Evolutionary conservation across 177 flowering plant species (phyloP).

Genomic region (Telopea speciosissima): DNA sequence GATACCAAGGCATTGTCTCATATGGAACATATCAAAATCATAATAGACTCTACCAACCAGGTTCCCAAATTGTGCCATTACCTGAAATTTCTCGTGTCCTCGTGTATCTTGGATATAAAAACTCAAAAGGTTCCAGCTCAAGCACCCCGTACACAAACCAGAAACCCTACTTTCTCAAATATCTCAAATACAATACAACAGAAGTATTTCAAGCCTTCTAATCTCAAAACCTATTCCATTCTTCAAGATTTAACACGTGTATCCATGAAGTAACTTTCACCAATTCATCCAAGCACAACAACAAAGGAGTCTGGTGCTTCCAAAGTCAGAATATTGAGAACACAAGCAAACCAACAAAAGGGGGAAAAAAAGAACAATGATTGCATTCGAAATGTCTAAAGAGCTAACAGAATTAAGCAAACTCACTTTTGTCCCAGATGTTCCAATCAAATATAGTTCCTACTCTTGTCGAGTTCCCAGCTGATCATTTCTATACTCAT

Average conservation of each 20-base stretch:
- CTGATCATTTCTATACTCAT: slow-evolving; percentile 24
- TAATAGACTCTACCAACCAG: no score
- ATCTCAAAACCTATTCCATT: slow-evolving; percentile 4
- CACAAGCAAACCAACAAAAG: slow-evolving; percentile 7
- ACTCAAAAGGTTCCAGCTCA: no score
- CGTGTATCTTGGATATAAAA: no score
- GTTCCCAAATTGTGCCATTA: no score
- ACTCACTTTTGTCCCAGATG: slow-evolving; percentile 8
- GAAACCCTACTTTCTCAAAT: no score
- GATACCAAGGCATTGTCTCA: no score
- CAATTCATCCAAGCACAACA: slow-evolving; percentile 22
- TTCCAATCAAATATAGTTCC: neutral
- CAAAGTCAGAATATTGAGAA: slow-evolving; percentile 8
- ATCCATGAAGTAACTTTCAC: slow-evolving; percentile 5
- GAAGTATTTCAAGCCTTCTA: no score
- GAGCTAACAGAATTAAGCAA: slow-evolving; percentile 14
- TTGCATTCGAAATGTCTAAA: slow-evolving; percentile 6
- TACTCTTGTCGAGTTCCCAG: neutral
- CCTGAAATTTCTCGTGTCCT: no score
- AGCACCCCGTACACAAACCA: no score
- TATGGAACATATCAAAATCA: no score
- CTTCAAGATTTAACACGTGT: neutral
- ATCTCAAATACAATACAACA: no score
- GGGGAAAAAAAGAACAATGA: neutral
- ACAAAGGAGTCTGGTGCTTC: slow-evolving; percentile 1